A percentile compares a stretch with the other conserved stretches of the same genome.
Evolutionary conservation across 2,329 filamentous ascomycete species (phyloP).

Genomic region (Alternaria brassicicola): DNA sequence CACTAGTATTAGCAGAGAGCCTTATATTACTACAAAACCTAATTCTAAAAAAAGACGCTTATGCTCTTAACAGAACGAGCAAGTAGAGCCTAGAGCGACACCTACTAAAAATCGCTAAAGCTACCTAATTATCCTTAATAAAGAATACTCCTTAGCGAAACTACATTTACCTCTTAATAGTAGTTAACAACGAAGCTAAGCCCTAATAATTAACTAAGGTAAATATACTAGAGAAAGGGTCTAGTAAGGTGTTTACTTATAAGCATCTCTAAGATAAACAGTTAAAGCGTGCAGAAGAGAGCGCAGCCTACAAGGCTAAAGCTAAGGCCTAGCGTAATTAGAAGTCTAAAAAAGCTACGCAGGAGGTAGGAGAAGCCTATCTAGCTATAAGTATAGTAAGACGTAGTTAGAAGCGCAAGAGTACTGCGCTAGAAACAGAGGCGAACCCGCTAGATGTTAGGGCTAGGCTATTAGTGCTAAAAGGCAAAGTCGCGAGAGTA

Average conservation of each 20-base stretch:
- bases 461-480: slow-evolving; percentile 6
- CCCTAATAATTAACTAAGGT: slow-evolving; percentile 28
- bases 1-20: no score
- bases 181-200: slow-evolving; percentile 39
- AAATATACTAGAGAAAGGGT: slow-evolving; percentile 25
- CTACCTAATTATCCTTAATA: no score
- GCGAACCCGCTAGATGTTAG: neutral
- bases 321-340: neutral
- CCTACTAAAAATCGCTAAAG: no score
- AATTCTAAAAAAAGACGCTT: no score
- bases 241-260: slow-evolving; percentile 30
- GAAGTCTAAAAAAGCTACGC: slow-evolving; percentile 11
- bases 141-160: no score
- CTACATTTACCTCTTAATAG: slow-evolving; percentile 35
- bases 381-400: neutral
- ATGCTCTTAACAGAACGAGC: no score
- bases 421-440: slow-evolving; percentile 8
- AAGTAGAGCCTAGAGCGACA: no score
- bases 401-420: slow-evolving; percentile 9
- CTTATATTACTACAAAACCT: no score
- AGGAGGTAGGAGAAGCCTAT: slow-evolving; percentile 6
- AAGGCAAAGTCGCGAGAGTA: slow-evolving; percentile 6
- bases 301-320: slow-evolving; percentile 23
- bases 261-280: slow-evolving; percentile 28
- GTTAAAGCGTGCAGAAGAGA: slow-evolving; percentile 26